These are phyloP conservation scores for Dactylellina parvicollis DNA, from an alignment of 2,329 filamentous ascomycete genomes.

Conservation along the genomic window DNA sequence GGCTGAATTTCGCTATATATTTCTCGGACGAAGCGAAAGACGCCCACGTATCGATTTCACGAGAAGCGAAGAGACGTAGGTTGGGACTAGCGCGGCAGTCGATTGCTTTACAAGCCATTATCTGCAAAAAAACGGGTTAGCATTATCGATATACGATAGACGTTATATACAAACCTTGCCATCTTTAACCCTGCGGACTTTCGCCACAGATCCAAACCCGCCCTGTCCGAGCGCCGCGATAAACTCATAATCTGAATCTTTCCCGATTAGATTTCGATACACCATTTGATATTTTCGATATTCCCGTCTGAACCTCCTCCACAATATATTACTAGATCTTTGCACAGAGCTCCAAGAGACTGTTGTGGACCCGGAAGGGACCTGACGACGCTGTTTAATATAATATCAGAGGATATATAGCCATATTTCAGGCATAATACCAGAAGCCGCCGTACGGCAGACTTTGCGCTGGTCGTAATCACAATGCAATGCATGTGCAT, in stretches of 20 bases:
- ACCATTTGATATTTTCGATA: too few relatives aligned
- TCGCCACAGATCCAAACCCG: conserved; percentile 16
- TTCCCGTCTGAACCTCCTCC: too few relatives aligned
- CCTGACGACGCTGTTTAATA: too few relatives aligned
- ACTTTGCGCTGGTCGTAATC: too few relatives aligned
- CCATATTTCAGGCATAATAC: too few relatives aligned
- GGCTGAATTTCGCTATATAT: conserved; percentile 18
- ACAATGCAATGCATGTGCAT: too few relatives aligned
- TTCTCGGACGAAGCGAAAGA: conserved; percentile 26
- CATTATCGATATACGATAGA: not conserved
- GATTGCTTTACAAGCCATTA: conserved; percentile 45
- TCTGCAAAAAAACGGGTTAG: not conserved
- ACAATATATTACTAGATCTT: too few relatives aligned
- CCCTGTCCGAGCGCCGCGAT: conserved; percentile 12
- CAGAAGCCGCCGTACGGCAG: too few relatives aligned
- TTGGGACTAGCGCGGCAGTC: conserved; percentile 12
- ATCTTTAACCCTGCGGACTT: conserved; percentile 19
- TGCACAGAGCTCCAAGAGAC: too few relatives aligned
- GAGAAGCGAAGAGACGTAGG: not conserved
- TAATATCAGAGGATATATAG: too few relatives aligned
- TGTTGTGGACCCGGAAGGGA: too few relatives aligned
- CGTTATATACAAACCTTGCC: not conserved
- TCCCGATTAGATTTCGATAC: not conserved
- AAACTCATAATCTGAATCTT: conserved; percentile 21
- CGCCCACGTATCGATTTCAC: conserved; percentile 24